Percentiles rank a stretch among this genome's conserved stretches.
Conservation (phyloP, 176 grass and related monocot genomes). For the Lolium rigidum region DNA sequence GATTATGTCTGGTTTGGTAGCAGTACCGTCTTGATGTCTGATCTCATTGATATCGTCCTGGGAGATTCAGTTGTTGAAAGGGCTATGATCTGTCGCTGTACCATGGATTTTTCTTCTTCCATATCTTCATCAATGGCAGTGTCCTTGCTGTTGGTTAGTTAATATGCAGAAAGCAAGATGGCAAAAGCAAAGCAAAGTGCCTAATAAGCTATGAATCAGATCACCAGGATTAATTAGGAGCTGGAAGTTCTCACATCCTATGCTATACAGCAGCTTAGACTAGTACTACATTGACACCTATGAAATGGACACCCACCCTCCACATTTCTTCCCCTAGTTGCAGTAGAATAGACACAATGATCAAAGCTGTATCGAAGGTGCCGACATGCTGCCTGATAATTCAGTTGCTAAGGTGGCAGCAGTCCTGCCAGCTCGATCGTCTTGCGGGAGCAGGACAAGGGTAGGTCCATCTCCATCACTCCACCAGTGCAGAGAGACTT, state of each 20-base stretch:
- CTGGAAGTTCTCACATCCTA: slow-evolving; percentile 5
- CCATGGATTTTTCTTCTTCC: background rate
- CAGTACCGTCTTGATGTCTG: background rate
- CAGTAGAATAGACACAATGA: slow-evolving; percentile 35
- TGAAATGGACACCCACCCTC: slow-evolving; percentile 13
- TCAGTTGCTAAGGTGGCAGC: slow-evolving; percentile 32
- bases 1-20: background rate
- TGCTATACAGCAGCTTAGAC: slow-evolving; percentile 6
- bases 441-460: slow-evolving; percentile 34
- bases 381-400: slow-evolving; percentile 46
- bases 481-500: slow-evolving; percentile 32
- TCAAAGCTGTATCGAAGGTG: slow-evolving; percentile 30
- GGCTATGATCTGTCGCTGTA: background rate
- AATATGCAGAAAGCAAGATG: slow-evolving; percentile 32
- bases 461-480: slow-evolving; percentile 39
- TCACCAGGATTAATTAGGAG: slow-evolving; percentile 16
- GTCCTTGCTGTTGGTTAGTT: slow-evolving; percentile 13
- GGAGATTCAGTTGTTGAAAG: background rate
- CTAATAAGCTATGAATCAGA: slow-evolving; percentile 44
- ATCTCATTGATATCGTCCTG: background rate
- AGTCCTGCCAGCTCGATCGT: slow-evolving; percentile 6
- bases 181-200: slow-evolving; percentile 28
- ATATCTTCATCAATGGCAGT: slow-evolving; percentile 14
- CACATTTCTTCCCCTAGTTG: slow-evolving; percentile 16
- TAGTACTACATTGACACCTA: slow-evolving; percentile 31